Evolutionary conservation across 2,329 filamentous ascomycete species (phyloP).

Genomic region (Fusarium brachygibbosum): DNA sequence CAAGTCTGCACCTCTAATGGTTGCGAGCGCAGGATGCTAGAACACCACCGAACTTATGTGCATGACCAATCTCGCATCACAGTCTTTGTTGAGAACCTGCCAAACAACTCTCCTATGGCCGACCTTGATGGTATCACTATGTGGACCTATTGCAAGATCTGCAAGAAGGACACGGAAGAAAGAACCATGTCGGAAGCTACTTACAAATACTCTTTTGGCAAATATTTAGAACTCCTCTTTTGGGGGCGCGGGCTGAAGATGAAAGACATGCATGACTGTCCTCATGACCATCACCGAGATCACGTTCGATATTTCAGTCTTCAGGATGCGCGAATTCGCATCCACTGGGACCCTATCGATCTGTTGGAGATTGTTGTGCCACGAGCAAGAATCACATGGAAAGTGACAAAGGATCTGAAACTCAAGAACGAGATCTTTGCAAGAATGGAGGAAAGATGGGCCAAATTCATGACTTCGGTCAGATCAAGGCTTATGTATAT

Average conservation of each 20-base stretch:
- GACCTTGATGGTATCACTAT: slow-evolving; percentile 82
- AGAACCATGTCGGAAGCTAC: slow-evolving; percentile 93
- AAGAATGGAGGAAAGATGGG: slow-evolving; percentile 84
- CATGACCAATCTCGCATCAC: slow-evolving; percentile 95
- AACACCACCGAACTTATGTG: slow-evolving; percentile 97
- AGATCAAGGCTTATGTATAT: slow-evolving; percentile 87
- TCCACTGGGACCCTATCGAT: slow-evolving; percentile 94
- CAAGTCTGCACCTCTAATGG: slow-evolving; percentile 85
- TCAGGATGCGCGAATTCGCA: slow-evolving; percentile 84
- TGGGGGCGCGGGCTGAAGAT: slow-evolving; percentile 89
- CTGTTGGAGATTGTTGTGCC: slow-evolving; percentile 96
- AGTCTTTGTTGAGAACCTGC: slow-evolving; percentile 79
- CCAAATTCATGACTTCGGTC: slow-evolving; percentile 89
- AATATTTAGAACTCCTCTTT: slow-evolving; percentile 97
- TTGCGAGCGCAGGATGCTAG: slow-evolving; percentile 88
- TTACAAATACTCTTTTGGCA: slow-evolving; percentile 98
- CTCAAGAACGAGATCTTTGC: slow-evolving; percentile 93
- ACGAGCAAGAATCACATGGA: slow-evolving; percentile 92
- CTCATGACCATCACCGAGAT: slow-evolving; percentile 92
- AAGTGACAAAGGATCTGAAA: slow-evolving; percentile 91
- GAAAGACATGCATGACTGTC: slow-evolving; percentile 77
- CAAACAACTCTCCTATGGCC: slow-evolving; percentile 58
- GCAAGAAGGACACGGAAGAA: slow-evolving; percentile 89
- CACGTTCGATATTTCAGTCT: slow-evolving; percentile 94
- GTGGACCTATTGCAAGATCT: slow-evolving; percentile 97